Conservation (phyloP, 164 flowering plant genomes). For the Annona cherimola region DNA sequence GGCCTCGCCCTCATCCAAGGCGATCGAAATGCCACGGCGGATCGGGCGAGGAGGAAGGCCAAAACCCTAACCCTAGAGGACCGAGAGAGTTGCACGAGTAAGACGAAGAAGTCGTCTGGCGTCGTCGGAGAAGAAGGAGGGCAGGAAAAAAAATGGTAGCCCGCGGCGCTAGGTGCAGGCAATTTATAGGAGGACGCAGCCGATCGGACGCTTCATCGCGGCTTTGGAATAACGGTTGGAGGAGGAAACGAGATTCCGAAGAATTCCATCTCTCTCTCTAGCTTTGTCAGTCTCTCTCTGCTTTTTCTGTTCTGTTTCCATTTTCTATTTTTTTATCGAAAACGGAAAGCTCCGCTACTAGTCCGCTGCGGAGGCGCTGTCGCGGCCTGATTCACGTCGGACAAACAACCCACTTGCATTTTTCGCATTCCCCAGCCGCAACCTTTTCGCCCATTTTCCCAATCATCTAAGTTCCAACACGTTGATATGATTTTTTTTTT, state of each 20-base stretch:
- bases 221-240: slow-evolving; percentile 9
- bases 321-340: neutral
- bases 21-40: neutral
- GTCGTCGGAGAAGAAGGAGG: neutral
- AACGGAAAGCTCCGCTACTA: neutral
- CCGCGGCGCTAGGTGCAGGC: neutral
- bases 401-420: no score
- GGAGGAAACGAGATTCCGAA: neutral
- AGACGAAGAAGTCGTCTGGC: no score
- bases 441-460: no score
- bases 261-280: neutral
- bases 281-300: neutral
- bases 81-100: neutral
- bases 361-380: no score
- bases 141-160: neutral
- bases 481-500: no score
- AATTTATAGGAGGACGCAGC: slow-evolving; percentile 7
- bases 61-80: neutral
- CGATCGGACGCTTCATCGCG: slow-evolving; percentile 17
- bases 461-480: no score
- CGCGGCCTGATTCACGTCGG: no score
- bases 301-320: neutral
- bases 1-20: slow-evolving; percentile 28
- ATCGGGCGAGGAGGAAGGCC: neutral
- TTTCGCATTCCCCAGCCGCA: no score